Percentiles rank a stretch among this genome's conserved stretches.
Conservation (phyloP, 2,329 filamentous ascomycete species). For the Beauveria asiatica region DNA sequence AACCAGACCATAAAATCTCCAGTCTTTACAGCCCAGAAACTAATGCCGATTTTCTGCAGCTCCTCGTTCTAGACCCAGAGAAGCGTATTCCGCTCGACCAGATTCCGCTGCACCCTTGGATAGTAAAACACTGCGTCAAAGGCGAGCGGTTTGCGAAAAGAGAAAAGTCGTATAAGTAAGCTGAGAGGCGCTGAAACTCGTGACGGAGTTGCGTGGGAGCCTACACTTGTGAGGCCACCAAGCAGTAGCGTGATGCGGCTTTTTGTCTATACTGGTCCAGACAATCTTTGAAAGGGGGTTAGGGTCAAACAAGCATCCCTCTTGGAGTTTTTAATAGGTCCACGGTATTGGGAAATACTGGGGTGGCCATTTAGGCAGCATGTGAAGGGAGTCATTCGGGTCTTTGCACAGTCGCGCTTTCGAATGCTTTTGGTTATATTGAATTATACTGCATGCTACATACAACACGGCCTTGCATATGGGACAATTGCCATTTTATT, state of each 20-base stretch:
- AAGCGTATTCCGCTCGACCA: constrained; percentile 87
- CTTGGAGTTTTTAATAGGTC: constrained; percentile 7
- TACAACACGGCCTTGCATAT: constrained; percentile 6
- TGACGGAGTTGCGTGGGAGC: neutral
- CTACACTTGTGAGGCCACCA: neutral
- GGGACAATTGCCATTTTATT: neutral
- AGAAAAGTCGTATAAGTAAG: constrained; percentile 30
- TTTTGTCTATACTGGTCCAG: neutral
- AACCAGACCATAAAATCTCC: neutral
- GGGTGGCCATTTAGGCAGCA: constrained; percentile 18
- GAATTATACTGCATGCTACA: constrained; percentile 1
- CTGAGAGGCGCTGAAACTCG: neutral
- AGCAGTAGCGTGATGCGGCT: constrained; percentile 1
- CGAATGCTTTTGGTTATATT: constrained; percentile 7
- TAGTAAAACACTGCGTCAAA: constrained; percentile 83
- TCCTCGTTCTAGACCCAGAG: constrained; percentile 86
- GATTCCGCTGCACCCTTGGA: constrained; percentile 88
- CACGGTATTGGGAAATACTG: constrained; percentile 4
- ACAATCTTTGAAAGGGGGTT: neutral
- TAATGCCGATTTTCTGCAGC: constrained; percentile 33
- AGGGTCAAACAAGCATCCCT: neutral
- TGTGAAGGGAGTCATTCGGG: constrained; percentile 21
- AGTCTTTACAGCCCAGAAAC: neutral
- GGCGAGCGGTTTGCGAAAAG: constrained; percentile 44
- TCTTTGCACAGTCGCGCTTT: constrained; percentile 9